phyloP scores from a whole-genome alignment of 148 eudicot species.

The Rhododendron mucronatum region DNA sequence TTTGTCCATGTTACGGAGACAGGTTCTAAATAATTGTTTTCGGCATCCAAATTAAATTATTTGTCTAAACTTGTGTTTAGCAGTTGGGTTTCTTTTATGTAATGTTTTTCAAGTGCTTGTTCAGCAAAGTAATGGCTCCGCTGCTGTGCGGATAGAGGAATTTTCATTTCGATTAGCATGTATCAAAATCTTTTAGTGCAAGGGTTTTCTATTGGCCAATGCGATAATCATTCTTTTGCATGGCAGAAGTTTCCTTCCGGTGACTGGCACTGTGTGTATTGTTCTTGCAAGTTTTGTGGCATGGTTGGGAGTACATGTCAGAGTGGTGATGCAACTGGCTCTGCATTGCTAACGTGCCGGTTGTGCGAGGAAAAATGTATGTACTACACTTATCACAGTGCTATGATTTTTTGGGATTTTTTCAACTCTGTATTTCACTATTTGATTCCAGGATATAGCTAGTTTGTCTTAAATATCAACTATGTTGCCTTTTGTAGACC shows the following conservation, averaged over 20 bases:
- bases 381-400: not conserved
- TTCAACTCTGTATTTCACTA: not conserved
- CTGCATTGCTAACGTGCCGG: slow-evolving; percentile 50
- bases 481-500: slow-evolving; percentile 47
- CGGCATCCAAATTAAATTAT: not conserved
- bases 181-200: not conserved
- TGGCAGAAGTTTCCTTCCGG: slow-evolving; percentile 80
- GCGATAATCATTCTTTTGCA: not conserved
- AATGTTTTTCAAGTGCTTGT: not conserved
- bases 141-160: not conserved
- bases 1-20: not conserved
- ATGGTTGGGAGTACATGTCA: slow-evolving; percentile 28
- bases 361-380: slow-evolving; percentile 90
- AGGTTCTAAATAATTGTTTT: not conserved
- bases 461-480: slow-evolving; percentile 11
- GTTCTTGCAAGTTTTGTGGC: slow-evolving; percentile 89
- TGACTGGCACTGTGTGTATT: slow-evolving; percentile 83
- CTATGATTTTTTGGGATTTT: not conserved
- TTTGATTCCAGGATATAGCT: slow-evolving; percentile 6
- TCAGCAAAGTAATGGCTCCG: not conserved
- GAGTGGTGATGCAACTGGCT: slow-evolving; percentile 21
- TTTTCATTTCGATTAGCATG: not conserved
- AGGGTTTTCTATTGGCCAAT: not conserved
- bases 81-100: not conserved
- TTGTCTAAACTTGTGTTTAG: not conserved